phyloP scores from a whole-genome alignment of 1,284 basidiomycete species.

The Leccinum fallax region DNA sequence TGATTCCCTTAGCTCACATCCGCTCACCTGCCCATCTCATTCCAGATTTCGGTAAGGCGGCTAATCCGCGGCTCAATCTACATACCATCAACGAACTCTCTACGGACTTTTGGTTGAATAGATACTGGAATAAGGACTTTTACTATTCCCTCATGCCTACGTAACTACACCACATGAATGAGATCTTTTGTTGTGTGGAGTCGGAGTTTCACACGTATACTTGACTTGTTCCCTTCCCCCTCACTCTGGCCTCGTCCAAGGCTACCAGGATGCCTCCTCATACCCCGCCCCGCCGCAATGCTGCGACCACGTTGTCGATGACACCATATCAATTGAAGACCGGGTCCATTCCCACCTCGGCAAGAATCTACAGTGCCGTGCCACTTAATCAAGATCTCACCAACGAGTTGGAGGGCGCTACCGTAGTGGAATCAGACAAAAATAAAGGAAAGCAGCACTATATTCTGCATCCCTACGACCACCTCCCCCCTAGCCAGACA shows the following conservation, averaged over 20 bases:
- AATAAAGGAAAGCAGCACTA: neutral
- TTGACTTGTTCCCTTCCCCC: too few species aligned
- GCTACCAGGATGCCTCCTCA: neutral
- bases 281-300: neutral
- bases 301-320: neutral
- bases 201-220: too few species aligned
- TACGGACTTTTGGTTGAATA: neutral
- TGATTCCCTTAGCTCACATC: neutral
- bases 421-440: neutral
- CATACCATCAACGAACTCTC: neutral
- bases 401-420: neutral
- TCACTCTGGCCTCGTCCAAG: too few species aligned
- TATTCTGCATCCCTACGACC: neutral
- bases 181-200: too few species aligned
- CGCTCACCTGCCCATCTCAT: neutral
- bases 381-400: neutral
- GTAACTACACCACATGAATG: neutral
- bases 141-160: neutral
- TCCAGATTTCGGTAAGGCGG: neutral
- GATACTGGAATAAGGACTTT: neutral
- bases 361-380: neutral
- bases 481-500: neutral
- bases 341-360: neutral
- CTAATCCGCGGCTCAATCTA: neutral
- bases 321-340: neutral